phyloP scores from a whole-genome alignment of 148 eudicot genomes.

The Selenicereus undatus region DNA sequence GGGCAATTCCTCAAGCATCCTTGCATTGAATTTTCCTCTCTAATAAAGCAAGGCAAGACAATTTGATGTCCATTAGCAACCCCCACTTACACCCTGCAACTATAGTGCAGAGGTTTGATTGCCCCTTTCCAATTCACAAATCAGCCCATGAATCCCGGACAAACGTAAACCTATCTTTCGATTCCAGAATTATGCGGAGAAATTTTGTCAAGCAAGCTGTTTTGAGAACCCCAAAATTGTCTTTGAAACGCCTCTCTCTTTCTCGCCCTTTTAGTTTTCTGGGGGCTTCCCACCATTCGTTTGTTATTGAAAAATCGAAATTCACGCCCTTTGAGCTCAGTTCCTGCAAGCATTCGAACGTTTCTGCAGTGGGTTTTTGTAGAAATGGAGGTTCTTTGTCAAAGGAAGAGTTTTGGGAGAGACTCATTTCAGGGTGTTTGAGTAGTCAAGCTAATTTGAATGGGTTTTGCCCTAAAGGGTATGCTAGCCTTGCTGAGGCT shows the following conservation, averaged over 20 bases:
- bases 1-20: neutral
- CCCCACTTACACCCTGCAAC: constrained; percentile 36
- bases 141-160: constrained; percentile 19
- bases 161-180: constrained; percentile 25
- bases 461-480: constrained; percentile 46
- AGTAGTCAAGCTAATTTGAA: constrained; percentile 26
- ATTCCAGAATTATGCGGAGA: constrained; percentile 58
- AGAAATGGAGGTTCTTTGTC: constrained; percentile 28
- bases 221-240: constrained; percentile 31
- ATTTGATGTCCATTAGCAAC: constrained; percentile 51
- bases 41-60: constrained; percentile 9
- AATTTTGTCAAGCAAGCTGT: constrained; percentile 40
- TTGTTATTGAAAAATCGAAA: constrained; percentile 24
- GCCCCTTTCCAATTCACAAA: constrained; percentile 22
- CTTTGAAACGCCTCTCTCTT: constrained; percentile 22
- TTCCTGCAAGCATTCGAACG: constrained; percentile 26
- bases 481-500: constrained; percentile 69
- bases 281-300: constrained; percentile 34
- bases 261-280: constrained; percentile 40
- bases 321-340: constrained; percentile 24
- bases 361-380: constrained; percentile 39
- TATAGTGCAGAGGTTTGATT: constrained; percentile 19
- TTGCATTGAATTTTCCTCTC: neutral
- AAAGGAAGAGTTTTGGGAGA: constrained; percentile 32
- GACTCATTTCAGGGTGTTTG: constrained; percentile 23